These are phyloP conservation scores for Neohortaea acidophila DNA, from an alignment of 495 filamentous ascomycete species.

Conservation along the genomic window DNA sequence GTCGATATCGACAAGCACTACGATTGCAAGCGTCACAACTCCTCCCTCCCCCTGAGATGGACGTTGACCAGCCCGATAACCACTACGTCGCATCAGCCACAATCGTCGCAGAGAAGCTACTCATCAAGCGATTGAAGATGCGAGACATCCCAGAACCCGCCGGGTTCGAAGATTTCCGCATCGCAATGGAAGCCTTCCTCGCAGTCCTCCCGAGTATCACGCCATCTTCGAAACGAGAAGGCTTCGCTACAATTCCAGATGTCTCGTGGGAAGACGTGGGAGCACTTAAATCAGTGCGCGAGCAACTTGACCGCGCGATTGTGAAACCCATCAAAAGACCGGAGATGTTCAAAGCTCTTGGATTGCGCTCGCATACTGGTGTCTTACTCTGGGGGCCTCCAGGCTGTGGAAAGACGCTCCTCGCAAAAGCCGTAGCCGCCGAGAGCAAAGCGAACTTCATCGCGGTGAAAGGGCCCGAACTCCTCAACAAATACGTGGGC, in stretches of 20 bases:
- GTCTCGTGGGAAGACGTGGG: conserved; percentile 92
- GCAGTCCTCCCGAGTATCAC: conserved; percentile 72
- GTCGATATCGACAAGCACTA: too few relatives aligned
- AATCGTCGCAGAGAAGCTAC: background rate
- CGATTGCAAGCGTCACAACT: too few relatives aligned
- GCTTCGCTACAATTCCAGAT: conserved; percentile 93
- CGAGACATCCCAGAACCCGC: conserved; percentile 17
- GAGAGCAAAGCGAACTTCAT: conserved; percentile 96
- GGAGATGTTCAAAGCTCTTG: conserved; percentile 61
- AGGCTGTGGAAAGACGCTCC: conserved; percentile 90
- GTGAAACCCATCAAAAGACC: conserved; percentile 84
- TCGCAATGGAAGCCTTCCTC: conserved; percentile 53
- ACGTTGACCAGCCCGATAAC: conserved; percentile 9
- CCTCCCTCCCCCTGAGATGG: too few relatives aligned
- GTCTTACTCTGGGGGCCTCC: conserved; percentile 94
- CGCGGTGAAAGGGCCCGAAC: conserved; percentile 86
- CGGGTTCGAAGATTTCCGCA: conserved; percentile 21
- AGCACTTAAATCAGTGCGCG: conserved; percentile 61
- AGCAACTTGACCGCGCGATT: conserved; percentile 73
- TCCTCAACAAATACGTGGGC: conserved; percentile 90
- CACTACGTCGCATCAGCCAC: conserved; percentile 1
- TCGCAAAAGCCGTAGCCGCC: conserved; percentile 92
- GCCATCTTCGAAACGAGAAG: conserved; percentile 86
- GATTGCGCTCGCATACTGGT: conserved; percentile 77
- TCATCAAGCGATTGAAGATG: conserved; percentile 3